A percentile compares a stretch with the other conserved stretches of the same genome.
These are phyloP conservation scores for Chalara sp. DNA, from an alignment of 2,329 filamentous ascomycete genomes.

Conservation along the genomic window DNA sequence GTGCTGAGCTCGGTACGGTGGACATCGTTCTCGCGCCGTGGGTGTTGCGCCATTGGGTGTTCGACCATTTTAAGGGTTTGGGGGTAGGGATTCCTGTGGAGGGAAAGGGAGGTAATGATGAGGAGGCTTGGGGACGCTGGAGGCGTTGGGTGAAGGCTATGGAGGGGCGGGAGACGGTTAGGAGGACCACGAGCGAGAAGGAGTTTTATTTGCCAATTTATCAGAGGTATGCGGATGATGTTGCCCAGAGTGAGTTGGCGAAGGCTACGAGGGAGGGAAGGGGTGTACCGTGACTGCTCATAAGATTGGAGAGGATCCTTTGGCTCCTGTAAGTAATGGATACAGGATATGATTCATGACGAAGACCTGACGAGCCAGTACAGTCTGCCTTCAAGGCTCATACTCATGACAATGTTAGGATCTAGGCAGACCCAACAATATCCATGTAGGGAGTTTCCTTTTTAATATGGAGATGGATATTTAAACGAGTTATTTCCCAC, in stretches of 20 bases:
- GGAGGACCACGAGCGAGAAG: slow-evolving; percentile 31
- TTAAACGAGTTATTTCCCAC: too few species aligned
- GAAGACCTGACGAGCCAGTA: too few species aligned
- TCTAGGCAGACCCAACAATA: too few species aligned
- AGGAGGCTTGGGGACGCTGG: slow-evolving; percentile 17
- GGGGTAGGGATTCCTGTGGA: slow-evolving; percentile 25
- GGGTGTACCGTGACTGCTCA: too few species aligned
- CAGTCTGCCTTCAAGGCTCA: too few species aligned
- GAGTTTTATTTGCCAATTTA: slow-evolving; percentile 63
- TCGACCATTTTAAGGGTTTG: slow-evolving; percentile 32
- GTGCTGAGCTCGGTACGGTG: slow-evolving; percentile 28
- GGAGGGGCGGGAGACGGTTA: slow-evolving; percentile 30
- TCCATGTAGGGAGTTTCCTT: too few species aligned
- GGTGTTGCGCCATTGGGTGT: slow-evolving; percentile 31
- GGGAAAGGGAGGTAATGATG: slow-evolving; percentile 13
- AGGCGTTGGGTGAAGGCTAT: slow-evolving; percentile 31
- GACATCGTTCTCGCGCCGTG: slow-evolving; percentile 34
- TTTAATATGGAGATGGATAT: too few species aligned
- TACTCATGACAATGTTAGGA: too few species aligned
- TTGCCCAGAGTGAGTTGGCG: slow-evolving; percentile 47
- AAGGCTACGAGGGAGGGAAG: too few species aligned
- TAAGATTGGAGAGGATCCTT: too few species aligned
- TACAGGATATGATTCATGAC: too few species aligned
- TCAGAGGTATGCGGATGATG: slow-evolving; percentile 60
- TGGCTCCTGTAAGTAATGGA: too few species aligned